These are phyloP conservation scores for Exophiala sideris DNA, from an alignment of 2,329 filamentous ascomycete genomes.

Conservation along the genomic window DNA sequence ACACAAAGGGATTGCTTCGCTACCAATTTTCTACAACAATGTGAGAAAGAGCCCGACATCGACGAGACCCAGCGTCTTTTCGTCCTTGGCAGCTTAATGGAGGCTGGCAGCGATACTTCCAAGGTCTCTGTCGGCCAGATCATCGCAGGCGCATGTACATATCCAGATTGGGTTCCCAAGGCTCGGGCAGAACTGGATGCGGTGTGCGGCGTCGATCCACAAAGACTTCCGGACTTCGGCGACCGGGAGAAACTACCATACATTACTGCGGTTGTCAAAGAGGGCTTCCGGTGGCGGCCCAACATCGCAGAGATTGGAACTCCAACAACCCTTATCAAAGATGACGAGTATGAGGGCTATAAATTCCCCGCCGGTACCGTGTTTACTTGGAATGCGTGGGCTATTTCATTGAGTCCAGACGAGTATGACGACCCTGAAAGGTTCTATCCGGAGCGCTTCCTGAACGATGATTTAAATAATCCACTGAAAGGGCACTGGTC, in stretches of 20 bases:
- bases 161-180: slow-evolving; percentile 41
- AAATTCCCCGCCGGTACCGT: slow-evolving; percentile 48
- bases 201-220: slow-evolving; percentile 32
- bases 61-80: slow-evolving; percentile 16
- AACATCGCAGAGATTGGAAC: slow-evolving; percentile 35
- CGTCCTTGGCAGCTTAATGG: slow-evolving; percentile 37
- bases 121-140: slow-evolving; percentile 44
- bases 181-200: slow-evolving; percentile 44
- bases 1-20: neutral
- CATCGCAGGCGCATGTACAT: slow-evolving; percentile 43
- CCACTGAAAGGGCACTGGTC: too few relatives aligned
- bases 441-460: slow-evolving; percentile 4
- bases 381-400: slow-evolving; percentile 44
- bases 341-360: slow-evolving; percentile 39
- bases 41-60: slow-evolving; percentile 7
- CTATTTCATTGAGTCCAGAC: slow-evolving; percentile 39
- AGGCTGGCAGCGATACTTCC: slow-evolving; percentile 51
- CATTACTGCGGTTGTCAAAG: slow-evolving; percentile 32
- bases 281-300: slow-evolving; percentile 36
- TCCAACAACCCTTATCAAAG: slow-evolving; percentile 27
- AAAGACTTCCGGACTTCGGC: slow-evolving; percentile 32
- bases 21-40: neutral
- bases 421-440: slow-evolving; percentile 4
- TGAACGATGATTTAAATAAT: neutral
- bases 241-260: slow-evolving; percentile 33